Conservation (phyloP, 202 grass and related monocot genomes). For the Bolboschoenoplectus hybrid region DNA sequence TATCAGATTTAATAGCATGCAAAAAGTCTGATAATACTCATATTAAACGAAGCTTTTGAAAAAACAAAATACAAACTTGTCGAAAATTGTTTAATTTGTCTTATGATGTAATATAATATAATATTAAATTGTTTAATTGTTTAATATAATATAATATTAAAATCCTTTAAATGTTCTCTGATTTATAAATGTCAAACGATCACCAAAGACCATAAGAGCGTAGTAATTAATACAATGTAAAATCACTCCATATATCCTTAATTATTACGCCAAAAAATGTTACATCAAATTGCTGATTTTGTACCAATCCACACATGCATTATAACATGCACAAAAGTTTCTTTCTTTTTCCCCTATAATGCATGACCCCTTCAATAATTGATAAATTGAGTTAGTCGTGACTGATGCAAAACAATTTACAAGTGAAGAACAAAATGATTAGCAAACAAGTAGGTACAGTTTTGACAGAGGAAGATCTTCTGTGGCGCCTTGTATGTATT, state of each 20-base stretch:
- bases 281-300: neutral
- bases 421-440: constrained; percentile 14
- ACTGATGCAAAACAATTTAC: neutral
- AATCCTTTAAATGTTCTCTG: neutral
- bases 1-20: no score
- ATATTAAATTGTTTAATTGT: no score
- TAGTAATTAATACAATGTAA: neutral
- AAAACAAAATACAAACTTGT: no score
- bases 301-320: neutral
- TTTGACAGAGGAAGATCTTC: constrained; percentile 2
- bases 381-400: neutral
- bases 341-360: neutral
- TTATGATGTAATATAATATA: no score
- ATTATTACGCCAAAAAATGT: neutral
- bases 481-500: neutral
- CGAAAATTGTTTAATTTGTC: no score
- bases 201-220: no score
- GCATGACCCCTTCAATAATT: constrained; percentile 12
- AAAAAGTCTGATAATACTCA: no score
- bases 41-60: no score
- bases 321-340: neutral
- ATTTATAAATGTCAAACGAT: neutral
- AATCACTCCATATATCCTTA: neutral
- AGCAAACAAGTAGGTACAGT: constrained; percentile 7
- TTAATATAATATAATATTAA: no score